Evolutionary conservation across 345 rosid species (phyloP), one percentile per base, ranked within the genome.

Genomic region (Geranium rotundifolium): DNA sequence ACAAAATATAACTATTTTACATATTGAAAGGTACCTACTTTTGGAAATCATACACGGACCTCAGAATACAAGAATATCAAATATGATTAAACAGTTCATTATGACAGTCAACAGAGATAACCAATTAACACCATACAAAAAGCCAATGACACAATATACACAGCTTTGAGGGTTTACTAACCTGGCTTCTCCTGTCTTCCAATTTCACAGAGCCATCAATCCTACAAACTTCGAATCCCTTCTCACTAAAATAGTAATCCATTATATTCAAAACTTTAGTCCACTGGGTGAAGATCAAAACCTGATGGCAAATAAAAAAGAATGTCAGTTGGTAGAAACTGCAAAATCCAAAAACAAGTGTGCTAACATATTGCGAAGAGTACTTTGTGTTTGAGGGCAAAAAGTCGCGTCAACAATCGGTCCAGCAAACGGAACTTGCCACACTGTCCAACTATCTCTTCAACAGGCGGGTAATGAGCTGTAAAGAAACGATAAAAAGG

Each of bases 181-280:
- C 99, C 99, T 93, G 99, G 69, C 84, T 82, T 79, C 59, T 83
- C 75, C 99, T 85, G 56, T 93, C 89, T 1, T 84, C 88, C 69
- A 90, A 71, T 50, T 70, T 86, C 73, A 93, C 96, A 52, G 0
- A 29, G 65, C 97, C 99, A 79, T 93, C 99, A 69, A 93, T 93
- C 69, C 97, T 82, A 71, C 96, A 93, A 62, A 90, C 90, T 64
- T 82, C 81, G 72, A 81, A 82, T 31, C 97, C 99, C 70, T 80
- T 93, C 71, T 86, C 97, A 75, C 87, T 81, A 65, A 93, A 90
- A 74, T 93, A 93, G 70, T 88, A 93, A 15, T 93, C 97, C 95
- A 93, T 93, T 71, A 93, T 83, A 71, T 93, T 86, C 75, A 93
- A 62, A 57, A 93, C 57, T 73, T 83, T 90, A 18, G 99, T 93